Percentiles rank a stretch among this genome's conserved stretches.
These are phyloP conservation scores for Penicillium cinerascens DNA, from an alignment of 495 filamentous ascomycete genomes.

Conservation along the genomic window DNA sequence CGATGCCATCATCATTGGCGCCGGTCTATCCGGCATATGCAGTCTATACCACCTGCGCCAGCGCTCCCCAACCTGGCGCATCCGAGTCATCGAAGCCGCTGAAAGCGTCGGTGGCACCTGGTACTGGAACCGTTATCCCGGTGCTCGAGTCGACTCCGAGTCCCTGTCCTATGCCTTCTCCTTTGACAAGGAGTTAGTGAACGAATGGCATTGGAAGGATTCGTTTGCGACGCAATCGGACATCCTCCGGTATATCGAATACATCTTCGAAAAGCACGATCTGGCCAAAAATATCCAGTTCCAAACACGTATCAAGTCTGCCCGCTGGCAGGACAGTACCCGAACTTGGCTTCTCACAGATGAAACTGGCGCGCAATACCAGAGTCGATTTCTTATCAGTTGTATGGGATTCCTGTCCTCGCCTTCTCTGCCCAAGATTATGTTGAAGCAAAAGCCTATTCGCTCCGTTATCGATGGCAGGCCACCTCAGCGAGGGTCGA, in stretches of 20 bases:
- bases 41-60: constrained; percentile 38
- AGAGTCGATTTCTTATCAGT: constrained; percentile 16
- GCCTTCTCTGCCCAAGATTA: constrained; percentile 33
- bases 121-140: constrained; percentile 41
- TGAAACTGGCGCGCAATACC: constrained; percentile 6
- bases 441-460: constrained; percentile 41
- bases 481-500: constrained; percentile 25
- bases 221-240: constrained; percentile 21
- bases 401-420: constrained; percentile 20
- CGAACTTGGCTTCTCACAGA: constrained; percentile 19
- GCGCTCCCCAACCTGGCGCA: constrained; percentile 35
- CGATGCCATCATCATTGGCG: constrained; percentile 51
- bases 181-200: constrained; percentile 22
- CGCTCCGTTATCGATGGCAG: constrained; percentile 24
- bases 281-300: constrained; percentile 27
- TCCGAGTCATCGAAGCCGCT: constrained; percentile 45
- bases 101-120: constrained; percentile 50
- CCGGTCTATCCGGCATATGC: constrained; percentile 48
- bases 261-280: constrained; percentile 20
- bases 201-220: constrained; percentile 28
- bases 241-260: constrained; percentile 27
- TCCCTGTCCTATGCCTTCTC: constrained; percentile 24
- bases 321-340: constrained; percentile 13
- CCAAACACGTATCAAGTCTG: constrained; percentile 20
- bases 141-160: constrained; percentile 25